Evolutionary conservation across 2,329 filamentous ascomycete species (phyloP), one percentile per base, ranked within the genome.

Genomic region (Fusarium penzigii): DNA sequence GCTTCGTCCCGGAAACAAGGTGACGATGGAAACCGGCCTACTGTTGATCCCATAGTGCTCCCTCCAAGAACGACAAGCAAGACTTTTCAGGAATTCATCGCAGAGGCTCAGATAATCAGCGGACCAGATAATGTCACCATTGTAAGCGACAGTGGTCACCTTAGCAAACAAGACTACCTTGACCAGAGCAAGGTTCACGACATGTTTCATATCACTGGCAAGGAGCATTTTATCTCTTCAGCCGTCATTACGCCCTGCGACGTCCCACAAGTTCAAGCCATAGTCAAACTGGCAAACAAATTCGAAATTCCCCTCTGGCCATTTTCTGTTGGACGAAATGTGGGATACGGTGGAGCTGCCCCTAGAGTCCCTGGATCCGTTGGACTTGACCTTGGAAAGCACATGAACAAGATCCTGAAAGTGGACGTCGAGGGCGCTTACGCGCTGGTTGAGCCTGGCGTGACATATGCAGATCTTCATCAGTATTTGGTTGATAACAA

Each of bases 241-340:
- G 61, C 61, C 1, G 38, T 57, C 6, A 20, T 63, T 5, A 43
- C 53, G 0, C 58, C 61, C 0, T 48, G 59, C 11, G 45, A 58
- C 9, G 59, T 61, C 0, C 12, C 50, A 1, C 51, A 63, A 20
- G 53, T 63, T 2, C 61, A 63, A n/a, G 39, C 44, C 1, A 38
- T 56, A 2, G 43, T 61, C 10, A 51, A 46, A 0, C 4, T 53
- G 3, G 53, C 41, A n/a, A 63, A 63, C 12, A 52, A 58, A 20
- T 51, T 51, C 2, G 51, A 55, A 12, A 54, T 63, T 5, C 61
- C 61, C 0, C 29, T 63, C 1, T 63, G 59, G 61, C 60, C 60
- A 0, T 57, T 59, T 10, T 63, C 60, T 0, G 38, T 62, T 7
- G 59, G 59, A 6, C 51, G 59, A 6, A 59, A 59, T 6, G 57